Conservation (phyloP, 208 protist species). For the Borovskyia barvae region DNA sequence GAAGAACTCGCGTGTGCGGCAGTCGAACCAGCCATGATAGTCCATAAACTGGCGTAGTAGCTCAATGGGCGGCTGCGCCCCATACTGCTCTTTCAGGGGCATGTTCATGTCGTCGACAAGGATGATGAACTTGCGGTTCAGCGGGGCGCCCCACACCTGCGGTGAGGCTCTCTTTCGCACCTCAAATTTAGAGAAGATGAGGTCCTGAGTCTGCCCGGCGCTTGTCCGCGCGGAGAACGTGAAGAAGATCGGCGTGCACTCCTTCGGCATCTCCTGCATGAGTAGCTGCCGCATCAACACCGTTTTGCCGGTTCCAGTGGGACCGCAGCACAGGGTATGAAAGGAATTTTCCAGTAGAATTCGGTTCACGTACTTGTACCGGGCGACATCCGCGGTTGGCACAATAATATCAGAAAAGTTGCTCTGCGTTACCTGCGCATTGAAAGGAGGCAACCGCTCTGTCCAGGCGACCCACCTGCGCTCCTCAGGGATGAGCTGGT, state of each 20-base stretch:
- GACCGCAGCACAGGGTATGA: conserved; percentile 95
- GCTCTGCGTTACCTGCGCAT: conserved; percentile 74
- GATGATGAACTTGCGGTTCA: conserved; percentile 96
- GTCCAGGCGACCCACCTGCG: conserved; percentile 93
- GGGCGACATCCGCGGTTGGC: conserved; percentile 95
- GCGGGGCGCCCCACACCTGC: conserved; percentile 95
- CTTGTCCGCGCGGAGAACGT: conserved; percentile 98
- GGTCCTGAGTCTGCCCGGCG: conserved; percentile 97
- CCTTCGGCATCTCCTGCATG: conserved; percentile 91
- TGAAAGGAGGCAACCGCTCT: conserved; percentile 83
- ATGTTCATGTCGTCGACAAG: conserved; percentile 99
- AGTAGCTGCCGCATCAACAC: conserved; percentile 95
- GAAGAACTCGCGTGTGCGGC: conserved; percentile 93
- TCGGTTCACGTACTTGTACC: conserved; percentile 95
- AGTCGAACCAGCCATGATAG: conserved; percentile 97
- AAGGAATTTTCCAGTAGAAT: conserved; percentile 88
- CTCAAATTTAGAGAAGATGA: conserved; percentile 97
- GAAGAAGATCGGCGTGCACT: conserved; percentile 96
- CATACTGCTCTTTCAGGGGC: conserved; percentile 97
- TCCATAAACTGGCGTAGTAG: conserved; percentile 98
- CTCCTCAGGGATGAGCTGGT: conserved; percentile 89
- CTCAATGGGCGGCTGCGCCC: conserved; percentile 98
- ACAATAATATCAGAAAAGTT: conserved; percentile 97
- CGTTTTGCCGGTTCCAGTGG: conserved; percentile 98
- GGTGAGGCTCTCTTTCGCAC: conserved; percentile 93